Evolutionary conservation across 345 rosid genomes (phyloP), one percentile per base, ranked within the genome.

Genomic region (Aquilaria malaccensis): DNA sequence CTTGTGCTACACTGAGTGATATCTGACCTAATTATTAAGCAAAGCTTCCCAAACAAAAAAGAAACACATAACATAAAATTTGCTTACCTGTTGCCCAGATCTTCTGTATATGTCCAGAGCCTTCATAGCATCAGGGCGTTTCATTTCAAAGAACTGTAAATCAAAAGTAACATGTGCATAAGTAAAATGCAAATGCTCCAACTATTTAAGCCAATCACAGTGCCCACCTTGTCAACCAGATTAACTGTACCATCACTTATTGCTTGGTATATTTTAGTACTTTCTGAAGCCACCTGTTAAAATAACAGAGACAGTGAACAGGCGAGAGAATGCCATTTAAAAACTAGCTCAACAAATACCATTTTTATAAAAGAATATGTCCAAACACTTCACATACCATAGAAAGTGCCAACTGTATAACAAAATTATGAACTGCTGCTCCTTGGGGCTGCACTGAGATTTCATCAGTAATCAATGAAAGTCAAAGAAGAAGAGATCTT

Each of bases 71-170:
- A 37, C 43, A 37, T 37, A 3, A 5, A 37, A 9, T 4, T 9
- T 37, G 43, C 43, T 37, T 81, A 94, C 99, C 97, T 90, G 99
- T 69, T 86, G 87, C 52, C 93, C 88, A 11, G 96, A 83, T 72
- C 89, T 82, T 73, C 84, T 85, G 72, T 94, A 94, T 71, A 90
- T 75, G 48, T 85, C 91, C 77, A 90, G 64, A 41, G 91, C 97
- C 82, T 68, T 94, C 50, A 82, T 41, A 73, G 99, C 95, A 83
- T 94, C 97, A 57, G 65, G 70, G 30, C 91, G 84, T 77, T 77
- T 89, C 99, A 94, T 94, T 76, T 94, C 99, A 69, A 94, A 94
- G 82, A 94, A 94, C 99, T 94, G 84, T n/a, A 73, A 46, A 61
- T 41, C 43, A 56, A 58, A 64, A 59, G 55, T 49, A 72, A 56